Evolutionary conservation across 2,329 filamentous ascomycete genomes (phyloP).

Genomic region (Endocalyx cinctus): DNA sequence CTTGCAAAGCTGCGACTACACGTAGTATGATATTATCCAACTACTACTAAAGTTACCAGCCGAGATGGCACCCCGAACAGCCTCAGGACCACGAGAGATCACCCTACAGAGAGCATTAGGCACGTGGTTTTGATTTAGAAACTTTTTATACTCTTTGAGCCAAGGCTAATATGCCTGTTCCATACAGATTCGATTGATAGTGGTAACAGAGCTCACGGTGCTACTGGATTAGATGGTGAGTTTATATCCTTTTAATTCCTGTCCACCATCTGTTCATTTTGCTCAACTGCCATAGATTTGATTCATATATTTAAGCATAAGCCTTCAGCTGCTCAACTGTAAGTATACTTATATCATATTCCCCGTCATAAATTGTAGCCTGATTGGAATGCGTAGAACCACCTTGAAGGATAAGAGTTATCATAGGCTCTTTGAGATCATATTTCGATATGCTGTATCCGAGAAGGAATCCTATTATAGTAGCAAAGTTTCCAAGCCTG

Average conservation of each 20-base stretch:
- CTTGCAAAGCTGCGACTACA: too few species aligned
- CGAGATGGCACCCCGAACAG: constrained; percentile 24
- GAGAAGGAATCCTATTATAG: constrained; percentile 65
- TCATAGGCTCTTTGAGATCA: constrained; percentile 72
- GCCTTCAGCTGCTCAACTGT: constrained; percentile 20
- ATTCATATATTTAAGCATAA: constrained; percentile 26
- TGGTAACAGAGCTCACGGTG: constrained; percentile 18
- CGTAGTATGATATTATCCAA: too few species aligned
- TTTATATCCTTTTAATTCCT: neutral
- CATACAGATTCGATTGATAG: constrained; percentile 20
- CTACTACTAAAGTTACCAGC: too few species aligned
- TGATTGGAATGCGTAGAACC: constrained; percentile 12
- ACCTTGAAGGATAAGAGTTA: constrained; percentile 70
- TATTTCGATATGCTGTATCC: constrained; percentile 64
- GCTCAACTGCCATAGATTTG: constrained; percentile 15
- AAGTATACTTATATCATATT: constrained; percentile 5
- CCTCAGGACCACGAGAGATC: constrained; percentile 19
- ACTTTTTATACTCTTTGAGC: too few species aligned
- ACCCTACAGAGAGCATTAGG: constrained; percentile 21
- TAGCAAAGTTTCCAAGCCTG: constrained; percentile 35
- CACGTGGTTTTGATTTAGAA: constrained; percentile 9
- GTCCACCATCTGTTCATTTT: constrained; percentile 1
- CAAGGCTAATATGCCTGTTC: constrained; percentile 13
- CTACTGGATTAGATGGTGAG: constrained; percentile 23
- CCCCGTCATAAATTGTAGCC: neutral